phyloP scores from a whole-genome alignment of 768 basidiomycete species.

The Hebeloma cylindrosporum region DNA sequence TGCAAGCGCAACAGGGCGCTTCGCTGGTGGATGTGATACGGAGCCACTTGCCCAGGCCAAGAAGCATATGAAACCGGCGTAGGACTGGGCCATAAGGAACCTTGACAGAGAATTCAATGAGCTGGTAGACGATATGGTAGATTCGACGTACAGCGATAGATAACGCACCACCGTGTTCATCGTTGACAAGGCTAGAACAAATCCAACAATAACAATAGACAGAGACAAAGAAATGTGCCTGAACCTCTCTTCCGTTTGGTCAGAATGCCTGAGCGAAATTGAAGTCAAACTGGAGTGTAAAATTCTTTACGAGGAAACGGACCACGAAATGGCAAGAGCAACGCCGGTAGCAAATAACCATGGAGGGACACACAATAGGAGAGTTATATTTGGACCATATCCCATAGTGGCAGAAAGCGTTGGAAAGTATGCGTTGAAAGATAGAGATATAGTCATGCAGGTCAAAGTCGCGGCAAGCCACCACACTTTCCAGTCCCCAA shows the following conservation, averaged over 20 bases:
- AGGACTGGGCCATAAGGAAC: constrained; percentile 76
- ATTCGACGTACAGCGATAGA: constrained; percentile 51
- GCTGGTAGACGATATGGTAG: not conserved
- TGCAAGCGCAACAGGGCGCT: constrained; percentile 85
- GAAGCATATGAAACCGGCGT: constrained; percentile 70
- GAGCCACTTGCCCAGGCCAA: constrained; percentile 52
- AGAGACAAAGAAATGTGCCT: constrained; percentile 63
- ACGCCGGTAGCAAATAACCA: constrained; percentile 65
- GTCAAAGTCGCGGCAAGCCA: constrained; percentile 68
- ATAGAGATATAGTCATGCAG: constrained; percentile 59
- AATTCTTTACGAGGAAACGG: no score
- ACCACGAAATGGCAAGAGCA: constrained; percentile 54
- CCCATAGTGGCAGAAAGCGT: constrained; percentile 75
- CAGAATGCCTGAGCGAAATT: constrained; percentile 80
- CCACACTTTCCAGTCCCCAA: constrained; percentile 85
- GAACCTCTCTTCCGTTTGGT: constrained; percentile 72
- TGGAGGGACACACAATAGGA: constrained; percentile 82
- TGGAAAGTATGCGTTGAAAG: constrained; percentile 82
- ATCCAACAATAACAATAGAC: constrained; percentile 67
- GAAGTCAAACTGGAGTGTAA: no score
- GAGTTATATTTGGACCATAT: constrained; percentile 59
- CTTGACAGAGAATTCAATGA: constrained; percentile 33
- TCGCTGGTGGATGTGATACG: constrained; percentile 69
- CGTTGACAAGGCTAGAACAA: constrained; percentile 68
- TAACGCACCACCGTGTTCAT: constrained; percentile 72